Percentiles rank a stretch among this genome's conserved stretches.
Conservation (phyloP, 257 asterid species). For the Solanum gracilifrons region DNA sequence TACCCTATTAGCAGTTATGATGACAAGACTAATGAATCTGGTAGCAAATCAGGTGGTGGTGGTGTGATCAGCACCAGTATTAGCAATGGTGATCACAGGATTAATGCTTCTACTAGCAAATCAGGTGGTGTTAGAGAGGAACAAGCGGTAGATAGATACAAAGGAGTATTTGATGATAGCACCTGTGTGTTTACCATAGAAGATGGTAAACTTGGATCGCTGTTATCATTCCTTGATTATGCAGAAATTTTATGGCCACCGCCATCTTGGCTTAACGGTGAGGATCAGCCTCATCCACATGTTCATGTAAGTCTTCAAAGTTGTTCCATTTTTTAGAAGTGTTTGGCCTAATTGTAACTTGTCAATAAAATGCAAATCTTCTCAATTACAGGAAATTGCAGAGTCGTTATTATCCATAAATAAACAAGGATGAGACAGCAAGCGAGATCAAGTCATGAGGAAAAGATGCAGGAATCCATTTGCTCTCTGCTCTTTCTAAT, state of each 20-base stretch:
- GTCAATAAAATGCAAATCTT: neutral
- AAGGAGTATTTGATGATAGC: neutral
- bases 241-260: neutral
- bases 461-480: neutral
- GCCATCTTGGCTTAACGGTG: neutral
- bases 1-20: neutral
- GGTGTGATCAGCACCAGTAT: neutral
- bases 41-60: neutral
- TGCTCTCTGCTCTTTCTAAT: neutral
- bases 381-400: neutral
- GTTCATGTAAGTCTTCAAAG: neutral
- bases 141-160: neutral
- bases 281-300: neutral
- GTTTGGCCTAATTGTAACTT: neutral
- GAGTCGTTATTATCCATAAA: neutral
- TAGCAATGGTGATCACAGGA: neutral
- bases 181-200: neutral
- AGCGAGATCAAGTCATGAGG: neutral
- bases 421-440: neutral
- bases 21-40: neutral
- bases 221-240: neutral
- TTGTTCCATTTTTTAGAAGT: neutral
- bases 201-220: neutral
- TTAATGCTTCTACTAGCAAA: neutral
- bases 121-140: neutral